Evolutionary conservation across 2,329 filamentous ascomycete genomes (phyloP), one percentile per base, ranked within the genome.

Genomic region (Hyphodiscus sp.): DNA sequence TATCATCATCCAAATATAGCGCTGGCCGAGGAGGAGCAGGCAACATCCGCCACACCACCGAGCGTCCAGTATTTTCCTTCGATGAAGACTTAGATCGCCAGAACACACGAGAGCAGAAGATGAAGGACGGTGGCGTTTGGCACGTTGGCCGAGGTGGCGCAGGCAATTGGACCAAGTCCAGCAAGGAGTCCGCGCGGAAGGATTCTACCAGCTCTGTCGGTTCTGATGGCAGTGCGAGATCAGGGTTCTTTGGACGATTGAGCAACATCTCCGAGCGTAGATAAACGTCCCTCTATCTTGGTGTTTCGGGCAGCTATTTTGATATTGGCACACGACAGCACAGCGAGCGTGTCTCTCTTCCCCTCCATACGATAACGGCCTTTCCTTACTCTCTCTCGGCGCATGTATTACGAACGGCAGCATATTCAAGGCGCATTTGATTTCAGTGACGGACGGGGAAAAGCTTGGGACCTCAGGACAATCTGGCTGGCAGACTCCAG

Each of bases 131-230:
- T 9, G 59, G 56, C 3, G 48, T 58, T 6, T 67, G 54, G 52
- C 64, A 66, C 47, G 61, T 67, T 2, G 66, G 66, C 5, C 56
- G 65, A 13, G 66, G 66, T 11, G 66, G 66, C 20, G 66, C 65
- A 2, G 64, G 64, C 4, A 68, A 68, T 57, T 62, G 54, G 26
- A 55, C 59, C 13, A 46, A 44, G 16, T 33, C 52, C 15, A 45
- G 45, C 20, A 45, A 59, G 20, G 30, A 44, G 26, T 51, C 57
- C 16, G 52, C 50, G 6, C 58, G 63, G 45, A 65, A 65, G 57
- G 60, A 61, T 54, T 66, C 64, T 16, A 53, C 48, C 3, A 53
- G 50, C 51, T 65, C 63, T 15, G 41, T 30, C 5, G 58, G 49
- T 9, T 60, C 55, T 50, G 47, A 55, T 20, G 41, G 30, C 47